Conservation (phyloP, 441 rosid species). For the Gossypium lobatum region DNA sequence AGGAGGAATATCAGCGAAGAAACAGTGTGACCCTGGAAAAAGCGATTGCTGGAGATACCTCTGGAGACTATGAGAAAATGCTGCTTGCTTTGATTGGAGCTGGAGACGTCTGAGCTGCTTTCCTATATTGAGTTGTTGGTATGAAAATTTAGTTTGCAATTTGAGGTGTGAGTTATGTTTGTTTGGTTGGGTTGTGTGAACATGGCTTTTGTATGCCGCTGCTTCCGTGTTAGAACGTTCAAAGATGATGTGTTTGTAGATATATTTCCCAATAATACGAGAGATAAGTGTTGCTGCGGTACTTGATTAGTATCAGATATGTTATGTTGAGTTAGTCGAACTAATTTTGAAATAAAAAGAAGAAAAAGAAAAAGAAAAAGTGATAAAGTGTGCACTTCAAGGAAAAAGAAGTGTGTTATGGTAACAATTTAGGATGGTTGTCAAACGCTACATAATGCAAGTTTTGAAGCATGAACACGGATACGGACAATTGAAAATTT, state of each 20-base stretch:
- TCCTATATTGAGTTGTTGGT: not conserved
- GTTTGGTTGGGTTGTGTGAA: not conserved
- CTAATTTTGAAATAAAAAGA: too few species aligned
- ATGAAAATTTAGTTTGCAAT: constrained; percentile 6
- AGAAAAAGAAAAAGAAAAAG: too few species aligned
- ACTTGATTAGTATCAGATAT: not conserved
- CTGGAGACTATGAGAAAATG: constrained; percentile 81
- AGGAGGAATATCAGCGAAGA: constrained; percentile 64
- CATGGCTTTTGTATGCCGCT: not conserved
- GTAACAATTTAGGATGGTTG: too few species aligned
- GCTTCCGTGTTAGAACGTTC: not conserved
- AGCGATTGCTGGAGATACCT: constrained; percentile 62
- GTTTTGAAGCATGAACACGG: too few species aligned
- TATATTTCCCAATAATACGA: not conserved
- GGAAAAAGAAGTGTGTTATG: too few species aligned
- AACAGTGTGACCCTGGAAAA: constrained; percentile 66
- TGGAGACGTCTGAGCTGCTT: constrained; percentile 36
- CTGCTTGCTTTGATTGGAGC: constrained; percentile 78
- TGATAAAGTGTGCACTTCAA: too few species aligned
- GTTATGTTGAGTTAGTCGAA: too few species aligned
- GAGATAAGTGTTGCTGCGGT: not conserved
- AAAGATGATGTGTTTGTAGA: not conserved
- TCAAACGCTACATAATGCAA: too few species aligned
- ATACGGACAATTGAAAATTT: too few species aligned
- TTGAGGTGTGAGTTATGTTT: not conserved